Evolutionary conservation across 2,329 filamentous ascomycete genomes (phyloP).

Genomic region (Alternaria ethzedia): DNA sequence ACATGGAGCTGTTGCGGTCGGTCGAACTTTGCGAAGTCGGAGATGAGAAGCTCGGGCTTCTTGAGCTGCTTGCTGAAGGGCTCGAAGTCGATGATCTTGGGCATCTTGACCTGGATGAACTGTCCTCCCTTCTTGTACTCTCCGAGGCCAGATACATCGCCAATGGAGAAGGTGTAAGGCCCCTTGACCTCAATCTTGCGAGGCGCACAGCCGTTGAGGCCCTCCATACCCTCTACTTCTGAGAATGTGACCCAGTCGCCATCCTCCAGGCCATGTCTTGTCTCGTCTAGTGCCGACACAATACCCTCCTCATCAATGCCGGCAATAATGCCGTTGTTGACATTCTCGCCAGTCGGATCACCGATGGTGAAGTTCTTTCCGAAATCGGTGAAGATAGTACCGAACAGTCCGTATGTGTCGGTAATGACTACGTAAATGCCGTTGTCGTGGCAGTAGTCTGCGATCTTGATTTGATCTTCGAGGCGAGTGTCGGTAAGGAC

Average conservation of each 20-base stretch:
- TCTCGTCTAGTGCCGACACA: slow-evolving; percentile 93
- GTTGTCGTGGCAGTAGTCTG: slow-evolving; percentile 93
- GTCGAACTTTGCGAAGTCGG: slow-evolving; percentile 98
- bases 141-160: slow-evolving; percentile 85
- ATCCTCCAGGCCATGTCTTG: slow-evolving; percentile 92
- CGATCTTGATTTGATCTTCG: slow-evolving; percentile 79
- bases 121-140: slow-evolving; percentile 87
- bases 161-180: slow-evolving; percentile 97
- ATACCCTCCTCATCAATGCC: slow-evolving; percentile 87
- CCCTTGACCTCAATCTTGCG: slow-evolving; percentile 91
- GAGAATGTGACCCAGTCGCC: slow-evolving; percentile 96
- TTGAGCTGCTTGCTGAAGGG: slow-evolving; percentile 77
- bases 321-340: slow-evolving; percentile 85
- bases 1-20: slow-evolving; percentile 90
- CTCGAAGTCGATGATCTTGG: slow-evolving; percentile 90
- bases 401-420: slow-evolving; percentile 93
- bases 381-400: slow-evolving; percentile 96
- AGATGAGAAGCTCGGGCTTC: slow-evolving; percentile 87
- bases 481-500: slow-evolving; percentile 87
- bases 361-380: slow-evolving; percentile 90
- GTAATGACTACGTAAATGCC: slow-evolving; percentile 88
- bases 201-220: slow-evolving; percentile 80
- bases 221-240: slow-evolving; percentile 91
- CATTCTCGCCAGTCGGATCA: slow-evolving; percentile 89
- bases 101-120: slow-evolving; percentile 98